Conservation (phyloP, 768 basidiomycete genomes). For the Pholiota conissans region DNA sequence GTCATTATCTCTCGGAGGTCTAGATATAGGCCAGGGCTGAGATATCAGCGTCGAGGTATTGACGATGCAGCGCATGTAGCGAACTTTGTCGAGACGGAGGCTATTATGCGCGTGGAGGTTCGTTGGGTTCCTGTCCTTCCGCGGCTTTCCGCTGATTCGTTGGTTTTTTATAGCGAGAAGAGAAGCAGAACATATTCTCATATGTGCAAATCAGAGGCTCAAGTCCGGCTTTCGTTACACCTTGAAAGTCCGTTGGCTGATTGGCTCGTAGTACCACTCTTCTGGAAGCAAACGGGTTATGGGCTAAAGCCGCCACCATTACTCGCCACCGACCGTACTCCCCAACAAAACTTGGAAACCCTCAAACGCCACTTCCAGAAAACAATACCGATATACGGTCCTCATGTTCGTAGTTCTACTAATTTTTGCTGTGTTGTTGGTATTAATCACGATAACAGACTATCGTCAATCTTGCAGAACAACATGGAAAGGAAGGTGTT, state of each 20-base stretch:
- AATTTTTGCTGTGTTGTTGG: neutral
- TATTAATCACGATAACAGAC: conserved; percentile 43
- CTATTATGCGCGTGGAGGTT: conserved; percentile 82
- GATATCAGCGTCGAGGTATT: conserved; percentile 93
- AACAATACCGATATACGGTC: conserved; percentile 69
- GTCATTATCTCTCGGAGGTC: conserved; percentile 84
- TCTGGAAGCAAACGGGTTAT: conserved; percentile 89
- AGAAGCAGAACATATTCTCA: conserved; percentile 75
- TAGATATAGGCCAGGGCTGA: conserved; percentile 84
- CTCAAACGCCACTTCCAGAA: conserved; percentile 74
- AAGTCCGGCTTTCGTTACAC: conserved; percentile 44
- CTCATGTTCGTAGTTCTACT: conserved; percentile 52
- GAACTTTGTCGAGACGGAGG: conserved; percentile 96
- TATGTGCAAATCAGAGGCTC: conserved; percentile 93
- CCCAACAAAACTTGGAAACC: conserved; percentile 67
- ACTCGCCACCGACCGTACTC: conserved; percentile 71
- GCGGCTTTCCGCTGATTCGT: neutral
- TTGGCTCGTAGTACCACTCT: conserved; percentile 73
- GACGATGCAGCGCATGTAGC: conserved; percentile 93
- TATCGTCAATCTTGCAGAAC: conserved; percentile 88
- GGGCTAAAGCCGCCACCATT: conserved; percentile 87
- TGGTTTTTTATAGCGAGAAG: conserved; percentile 57
- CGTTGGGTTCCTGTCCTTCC: conserved; percentile 15
- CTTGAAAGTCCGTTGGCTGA: conserved; percentile 14
- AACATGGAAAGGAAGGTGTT: conserved; percentile 81